phyloP scores from a whole-genome alignment of 495 filamentous ascomycete genomes.

The Penicillium steckii region DNA sequence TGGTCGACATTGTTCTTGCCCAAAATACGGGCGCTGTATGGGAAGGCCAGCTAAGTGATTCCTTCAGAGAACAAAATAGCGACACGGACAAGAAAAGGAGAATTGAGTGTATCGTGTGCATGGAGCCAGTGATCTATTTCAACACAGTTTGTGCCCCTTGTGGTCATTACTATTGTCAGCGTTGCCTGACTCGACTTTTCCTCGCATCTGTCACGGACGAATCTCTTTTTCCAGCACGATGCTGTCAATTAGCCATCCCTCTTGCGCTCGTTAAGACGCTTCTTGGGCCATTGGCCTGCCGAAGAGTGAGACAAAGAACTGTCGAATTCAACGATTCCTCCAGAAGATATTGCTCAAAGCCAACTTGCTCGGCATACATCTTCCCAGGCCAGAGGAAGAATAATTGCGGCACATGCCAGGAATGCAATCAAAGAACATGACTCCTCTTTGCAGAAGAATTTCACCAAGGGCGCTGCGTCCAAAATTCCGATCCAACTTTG shows the following conservation, averaged over 20 bases:
- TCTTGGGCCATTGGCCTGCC: constrained; percentile 11
- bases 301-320: constrained; percentile 9
- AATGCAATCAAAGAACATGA: constrained; percentile 1
- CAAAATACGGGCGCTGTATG: not conserved
- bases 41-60: not conserved
- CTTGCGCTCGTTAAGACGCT: constrained; percentile 9
- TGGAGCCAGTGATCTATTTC: not conserved
- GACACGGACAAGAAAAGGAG: not conserved
- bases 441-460: not conserved
- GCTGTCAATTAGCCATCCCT: constrained; percentile 30
- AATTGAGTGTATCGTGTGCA: constrained; percentile 15
- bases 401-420: not conserved
- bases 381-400: constrained; percentile 6
- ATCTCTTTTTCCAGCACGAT: constrained; percentile 38
- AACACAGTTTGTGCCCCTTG: constrained; percentile 26
- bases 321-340: constrained; percentile 26
- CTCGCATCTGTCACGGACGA: constrained; percentile 26
- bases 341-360: constrained; percentile 29
- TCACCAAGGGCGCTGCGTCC: constrained; percentile 2
- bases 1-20: not conserved
- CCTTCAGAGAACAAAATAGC: not conserved
- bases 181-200: constrained; percentile 32
- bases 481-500: not conserved
- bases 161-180: constrained; percentile 33
- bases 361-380: constrained; percentile 29